Conservation (phyloP, 805 yeast genomes). For the Candida namnaoensis region DNA sequence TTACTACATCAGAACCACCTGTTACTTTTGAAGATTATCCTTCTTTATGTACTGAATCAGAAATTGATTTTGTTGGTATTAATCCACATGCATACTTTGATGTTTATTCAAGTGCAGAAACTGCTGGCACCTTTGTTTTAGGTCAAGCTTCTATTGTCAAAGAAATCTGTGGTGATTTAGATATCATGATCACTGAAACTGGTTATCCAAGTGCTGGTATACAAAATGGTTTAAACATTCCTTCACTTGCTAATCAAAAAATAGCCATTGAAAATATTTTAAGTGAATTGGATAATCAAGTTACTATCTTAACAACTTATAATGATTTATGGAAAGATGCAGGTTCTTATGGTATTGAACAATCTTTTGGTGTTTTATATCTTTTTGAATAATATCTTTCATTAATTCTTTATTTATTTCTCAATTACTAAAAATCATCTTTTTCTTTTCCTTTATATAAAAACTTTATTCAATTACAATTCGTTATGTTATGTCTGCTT, state of each 20-base stretch:
- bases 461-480: no score
- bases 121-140: slow-evolving; percentile 63
- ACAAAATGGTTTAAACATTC: slow-evolving; percentile 66
- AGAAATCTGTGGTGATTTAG: slow-evolving; percentile 42
- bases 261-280: slow-evolving; percentile 61
- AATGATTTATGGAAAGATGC: slow-evolving; percentile 84
- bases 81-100: slow-evolving; percentile 87
- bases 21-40: slow-evolving; percentile 57
- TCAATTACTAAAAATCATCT: no score
- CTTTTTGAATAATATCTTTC: slow-evolving; percentile 5
- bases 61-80: slow-evolving; percentile 75
- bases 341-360: slow-evolving; percentile 81
- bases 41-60: slow-evolving; percentile 57
- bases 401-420: no score
- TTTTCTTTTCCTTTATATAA: no score
- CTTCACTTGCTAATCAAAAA: slow-evolving; percentile 60
- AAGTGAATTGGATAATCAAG: slow-evolving; percentile 45
- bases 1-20: slow-evolving; percentile 92
- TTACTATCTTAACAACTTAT: slow-evolving; percentile 70
- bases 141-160: slow-evolving; percentile 52
- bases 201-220: slow-evolving; percentile 80
- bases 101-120: slow-evolving; percentile 44
- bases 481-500: no score
- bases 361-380: slow-evolving; percentile 63
- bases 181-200: slow-evolving; percentile 69